Evolutionary conservation across 1,284 basidiomycete species (phyloP).

Genomic region (Salmacisia buchloeana): DNA sequence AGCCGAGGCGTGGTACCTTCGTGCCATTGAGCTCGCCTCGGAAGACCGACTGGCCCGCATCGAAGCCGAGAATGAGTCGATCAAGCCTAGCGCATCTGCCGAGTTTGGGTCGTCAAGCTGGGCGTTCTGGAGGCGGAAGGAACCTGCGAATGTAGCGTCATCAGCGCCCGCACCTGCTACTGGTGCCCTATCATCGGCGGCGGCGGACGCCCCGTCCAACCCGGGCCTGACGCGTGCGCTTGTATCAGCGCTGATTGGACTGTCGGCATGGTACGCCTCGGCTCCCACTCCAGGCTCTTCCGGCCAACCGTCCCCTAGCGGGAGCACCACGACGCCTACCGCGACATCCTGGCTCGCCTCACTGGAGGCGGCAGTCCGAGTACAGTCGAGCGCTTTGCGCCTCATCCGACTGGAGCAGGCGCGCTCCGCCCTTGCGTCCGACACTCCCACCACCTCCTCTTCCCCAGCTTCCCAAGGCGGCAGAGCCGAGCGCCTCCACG

Average conservation of each 20-base stretch:
- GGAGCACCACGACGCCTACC: background rate
- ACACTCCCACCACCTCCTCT: background rate
- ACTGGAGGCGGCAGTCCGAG: constrained; percentile 25
- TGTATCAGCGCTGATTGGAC: constrained; percentile 26
- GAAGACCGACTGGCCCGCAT: constrained; percentile 9
- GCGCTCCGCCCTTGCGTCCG: constrained; percentile 1
- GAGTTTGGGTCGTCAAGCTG: background rate
- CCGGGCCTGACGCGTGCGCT: constrained; percentile 28
- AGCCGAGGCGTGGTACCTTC: constrained; percentile 28
- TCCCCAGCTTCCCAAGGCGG: background rate
- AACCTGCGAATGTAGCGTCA: no score
- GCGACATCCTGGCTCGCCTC: constrained; percentile 4
- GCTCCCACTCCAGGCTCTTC: background rate
- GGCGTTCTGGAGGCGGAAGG: background rate
- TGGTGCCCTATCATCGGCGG: no score
- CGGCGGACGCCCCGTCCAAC: constrained; percentile 8
- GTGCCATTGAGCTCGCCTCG: constrained; percentile 27
- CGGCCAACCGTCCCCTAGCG: no score
- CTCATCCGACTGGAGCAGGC: constrained; percentile 23
- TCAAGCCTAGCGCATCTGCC: background rate
- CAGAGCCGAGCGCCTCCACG: constrained; percentile 19
- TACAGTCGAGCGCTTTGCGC: constrained; percentile 31
- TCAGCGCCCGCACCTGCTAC: background rate
- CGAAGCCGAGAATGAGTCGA: background rate
- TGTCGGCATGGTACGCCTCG: constrained; percentile 31